phyloP scores from a whole-genome alignment of 306 rosid genomes.

The Acmispon strigosus region DNA sequence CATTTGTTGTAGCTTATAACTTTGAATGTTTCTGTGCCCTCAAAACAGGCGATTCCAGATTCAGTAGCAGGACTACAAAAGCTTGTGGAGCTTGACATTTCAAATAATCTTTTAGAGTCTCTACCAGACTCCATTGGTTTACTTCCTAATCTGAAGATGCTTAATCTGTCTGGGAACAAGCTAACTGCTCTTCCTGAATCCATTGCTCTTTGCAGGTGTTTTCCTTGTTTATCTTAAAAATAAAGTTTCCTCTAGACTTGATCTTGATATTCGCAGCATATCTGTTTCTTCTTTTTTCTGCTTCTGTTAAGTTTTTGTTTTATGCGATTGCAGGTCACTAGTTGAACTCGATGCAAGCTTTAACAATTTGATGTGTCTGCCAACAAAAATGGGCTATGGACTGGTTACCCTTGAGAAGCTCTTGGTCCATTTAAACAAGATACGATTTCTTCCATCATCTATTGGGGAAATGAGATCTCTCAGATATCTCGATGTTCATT shows the following conservation, averaged over 20 bases:
- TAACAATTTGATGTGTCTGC: slow-evolving; percentile 43
- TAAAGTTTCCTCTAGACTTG: not conserved
- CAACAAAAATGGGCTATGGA: slow-evolving; percentile 41
- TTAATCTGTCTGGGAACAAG: slow-evolving; percentile 42
- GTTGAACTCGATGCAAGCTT: slow-evolving; percentile 47
- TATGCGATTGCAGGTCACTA: slow-evolving; percentile 29
- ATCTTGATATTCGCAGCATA: not conserved
- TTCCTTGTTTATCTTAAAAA: not conserved
- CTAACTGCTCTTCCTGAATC: slow-evolving; percentile 40
- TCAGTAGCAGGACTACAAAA: slow-evolving; percentile 34
- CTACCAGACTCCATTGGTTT: slow-evolving; percentile 8
- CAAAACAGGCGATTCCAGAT: slow-evolving; percentile 47
- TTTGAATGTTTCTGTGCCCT: slow-evolving; percentile 1
- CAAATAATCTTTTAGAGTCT: slow-evolving; percentile 32
- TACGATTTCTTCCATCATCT: slow-evolving; percentile 42
- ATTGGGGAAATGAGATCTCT: slow-evolving; percentile 51
- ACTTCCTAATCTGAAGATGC: slow-evolving; percentile 36
- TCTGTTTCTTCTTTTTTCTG: not conserved
- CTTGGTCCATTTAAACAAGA: slow-evolving; percentile 35
- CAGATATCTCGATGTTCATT: slow-evolving; percentile 46
- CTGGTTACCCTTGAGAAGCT: slow-evolving; percentile 42
- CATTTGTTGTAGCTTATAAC: not conserved
- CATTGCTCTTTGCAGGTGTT: slow-evolving; percentile 44
- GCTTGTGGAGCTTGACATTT: slow-evolving; percentile 43
- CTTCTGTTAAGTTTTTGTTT: not conserved